Evolutionary conservation across 2,329 filamentous ascomycete genomes (phyloP).

Genomic region (Trichoderma cornu-damae): DNA sequence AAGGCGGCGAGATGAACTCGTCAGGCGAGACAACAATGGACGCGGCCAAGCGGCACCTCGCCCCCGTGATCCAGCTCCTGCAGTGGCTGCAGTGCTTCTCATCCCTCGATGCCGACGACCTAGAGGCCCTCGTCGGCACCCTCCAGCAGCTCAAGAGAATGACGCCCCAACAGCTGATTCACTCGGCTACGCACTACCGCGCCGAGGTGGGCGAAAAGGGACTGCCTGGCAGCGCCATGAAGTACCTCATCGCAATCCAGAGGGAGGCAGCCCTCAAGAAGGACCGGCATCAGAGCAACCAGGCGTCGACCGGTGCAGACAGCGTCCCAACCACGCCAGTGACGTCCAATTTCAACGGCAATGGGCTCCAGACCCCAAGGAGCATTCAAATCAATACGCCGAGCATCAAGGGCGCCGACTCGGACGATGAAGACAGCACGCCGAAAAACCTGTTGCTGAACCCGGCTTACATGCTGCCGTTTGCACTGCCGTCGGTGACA

Average conservation of each 20-base stretch:
- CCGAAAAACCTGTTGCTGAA: conserved; percentile 77
- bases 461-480: conserved; percentile 86
- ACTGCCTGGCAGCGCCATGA: conserved; percentile 79
- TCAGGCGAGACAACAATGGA: conserved; percentile 86
- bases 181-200: conserved; percentile 87
- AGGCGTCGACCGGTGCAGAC: conserved; percentile 36
- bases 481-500: conserved; percentile 89
- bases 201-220: conserved; percentile 94
- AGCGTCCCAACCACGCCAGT: conserved; percentile 44
- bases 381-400: conserved; percentile 40
- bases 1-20: conserved; percentile 79
- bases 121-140: conserved; percentile 82
- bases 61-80: conserved; percentile 84
- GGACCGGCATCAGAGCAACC: conserved; percentile 47
- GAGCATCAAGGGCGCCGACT: conserved; percentile 32
- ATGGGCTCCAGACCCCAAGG: conserved; percentile 40
- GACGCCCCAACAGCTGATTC: conserved; percentile 82
- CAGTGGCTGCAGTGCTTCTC: conserved; percentile 99
- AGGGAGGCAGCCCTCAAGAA: conserved; percentile 62
- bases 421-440: conserved; percentile 55
- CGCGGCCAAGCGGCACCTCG: conserved; percentile 74
- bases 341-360: conserved; percentile 37
- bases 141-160: conserved; percentile 82
- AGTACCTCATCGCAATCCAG: conserved; percentile 76
- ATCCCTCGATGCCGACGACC: conserved; percentile 75